A percentile compares a stretch with the other conserved stretches of the same genome.
Conservation (phyloP, 2,329 filamentous ascomycete species). For the Fusarium nematophilum region DNA sequence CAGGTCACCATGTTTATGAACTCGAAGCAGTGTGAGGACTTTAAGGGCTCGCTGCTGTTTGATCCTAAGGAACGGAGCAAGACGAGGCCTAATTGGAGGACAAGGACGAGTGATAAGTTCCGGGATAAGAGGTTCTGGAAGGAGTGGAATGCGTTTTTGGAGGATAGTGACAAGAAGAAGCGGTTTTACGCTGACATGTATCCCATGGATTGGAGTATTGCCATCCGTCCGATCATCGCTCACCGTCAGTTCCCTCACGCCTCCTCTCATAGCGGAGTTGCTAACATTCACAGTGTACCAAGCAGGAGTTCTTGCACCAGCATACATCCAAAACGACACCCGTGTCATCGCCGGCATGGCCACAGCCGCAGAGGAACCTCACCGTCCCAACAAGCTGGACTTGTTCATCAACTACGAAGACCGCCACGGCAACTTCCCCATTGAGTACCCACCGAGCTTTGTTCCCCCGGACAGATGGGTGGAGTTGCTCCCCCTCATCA, state of each 20-base stretch:
- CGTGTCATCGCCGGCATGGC: conserved; percentile 35
- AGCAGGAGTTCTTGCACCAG: conserved; percentile 39
- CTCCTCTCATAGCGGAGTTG: neutral
- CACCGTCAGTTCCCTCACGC: conserved; percentile 16
- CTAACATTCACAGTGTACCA: conserved; percentile 41
- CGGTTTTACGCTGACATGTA: conserved; percentile 35
- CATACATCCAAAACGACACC: conserved; percentile 32
- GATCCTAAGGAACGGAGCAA: conserved; percentile 33
- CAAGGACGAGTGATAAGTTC: conserved; percentile 40
- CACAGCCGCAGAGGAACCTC: conserved; percentile 38
- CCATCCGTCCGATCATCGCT: conserved; percentile 41
- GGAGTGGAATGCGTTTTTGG: conserved; percentile 37
- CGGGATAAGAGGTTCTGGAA: conserved; percentile 37
- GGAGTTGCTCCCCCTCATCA: conserved; percentile 29
- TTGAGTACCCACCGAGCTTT: conserved; percentile 21
- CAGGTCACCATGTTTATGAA: conserved; percentile 34
- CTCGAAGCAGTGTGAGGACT: conserved; percentile 23
- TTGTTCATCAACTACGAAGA: conserved; percentile 46
- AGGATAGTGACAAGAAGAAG: no score
- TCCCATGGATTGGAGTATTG: conserved; percentile 45
- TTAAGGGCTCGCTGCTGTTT: conserved; percentile 37
- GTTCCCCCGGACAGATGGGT: conserved; percentile 36
- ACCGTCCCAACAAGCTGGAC: conserved; percentile 41
- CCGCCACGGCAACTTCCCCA: conserved; percentile 23
- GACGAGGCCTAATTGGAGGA: conserved; percentile 35